Conservation (phyloP, 2,329 filamentous ascomycete genomes). For the Blastomyces parvus region DNA sequence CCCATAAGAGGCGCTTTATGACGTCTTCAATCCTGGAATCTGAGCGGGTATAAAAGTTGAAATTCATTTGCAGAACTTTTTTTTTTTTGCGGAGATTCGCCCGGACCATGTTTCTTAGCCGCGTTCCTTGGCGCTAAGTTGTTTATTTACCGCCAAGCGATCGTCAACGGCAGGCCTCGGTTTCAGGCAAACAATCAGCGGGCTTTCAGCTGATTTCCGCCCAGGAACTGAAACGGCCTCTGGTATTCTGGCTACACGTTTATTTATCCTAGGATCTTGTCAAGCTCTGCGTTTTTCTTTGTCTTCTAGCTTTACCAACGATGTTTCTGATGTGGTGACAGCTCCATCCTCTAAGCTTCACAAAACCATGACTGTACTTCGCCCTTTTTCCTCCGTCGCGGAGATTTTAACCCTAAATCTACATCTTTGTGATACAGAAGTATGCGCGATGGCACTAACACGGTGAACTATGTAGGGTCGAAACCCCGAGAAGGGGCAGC, state of each 20-base stretch:
- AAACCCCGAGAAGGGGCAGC: constrained; percentile 60
- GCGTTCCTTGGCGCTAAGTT: neutral
- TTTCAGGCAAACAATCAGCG: neutral
- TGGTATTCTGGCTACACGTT: neutral
- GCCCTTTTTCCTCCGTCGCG: neutral
- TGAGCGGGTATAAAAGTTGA: neutral
- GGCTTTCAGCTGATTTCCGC: neutral
- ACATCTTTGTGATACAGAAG: neutral
- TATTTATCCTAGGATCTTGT: neutral
- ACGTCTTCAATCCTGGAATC: neutral
- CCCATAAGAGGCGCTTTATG: neutral
- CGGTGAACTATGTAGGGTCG: constrained; percentile 4
- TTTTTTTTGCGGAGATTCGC: constrained; percentile 1
- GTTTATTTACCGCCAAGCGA: constrained; percentile 5
- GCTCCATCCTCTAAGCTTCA: neutral
- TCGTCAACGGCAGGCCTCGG: neutral
- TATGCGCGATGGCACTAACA: neutral
- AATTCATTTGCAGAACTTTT: constrained; percentile 1
- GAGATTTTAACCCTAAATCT: neutral
- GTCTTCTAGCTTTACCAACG: neutral
- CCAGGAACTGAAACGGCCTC: neutral
- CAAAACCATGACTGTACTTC: constrained; percentile 21
- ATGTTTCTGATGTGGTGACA: constrained; percentile 5
- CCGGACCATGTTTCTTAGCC: neutral
- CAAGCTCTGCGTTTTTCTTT: neutral